These are phyloP conservation scores for Adiantum capillusveneris DNA, from an alignment of 75 land plant species.

Conservation along the genomic window DNA sequence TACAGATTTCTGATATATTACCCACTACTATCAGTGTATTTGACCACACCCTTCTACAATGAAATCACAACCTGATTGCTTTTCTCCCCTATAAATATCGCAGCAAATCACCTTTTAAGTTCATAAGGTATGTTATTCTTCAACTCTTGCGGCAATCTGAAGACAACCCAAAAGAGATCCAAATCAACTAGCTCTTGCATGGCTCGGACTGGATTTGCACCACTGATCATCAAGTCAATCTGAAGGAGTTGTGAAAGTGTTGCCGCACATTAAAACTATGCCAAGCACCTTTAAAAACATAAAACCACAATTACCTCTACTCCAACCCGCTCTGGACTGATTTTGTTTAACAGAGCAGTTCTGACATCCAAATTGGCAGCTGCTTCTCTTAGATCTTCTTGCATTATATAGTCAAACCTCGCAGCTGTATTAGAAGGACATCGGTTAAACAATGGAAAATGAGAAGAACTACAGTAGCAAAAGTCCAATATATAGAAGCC, in stretches of 20 bases:
- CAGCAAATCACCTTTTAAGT: slow-evolving; percentile 78
- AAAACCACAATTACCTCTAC: slow-evolving; percentile 50
- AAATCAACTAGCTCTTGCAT: slow-evolving; percentile 55
- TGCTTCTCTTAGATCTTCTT: slow-evolving; percentile 71
- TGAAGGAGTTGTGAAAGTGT: too few relatives aligned
- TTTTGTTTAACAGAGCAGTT: slow-evolving; percentile 62
- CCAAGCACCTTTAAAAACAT: not conserved
- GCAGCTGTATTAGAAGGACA: slow-evolving; percentile 51
- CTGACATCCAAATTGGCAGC: slow-evolving; percentile 70
- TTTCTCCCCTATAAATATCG: too few relatives aligned
- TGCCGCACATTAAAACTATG: not conserved
- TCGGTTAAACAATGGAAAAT: too few relatives aligned
- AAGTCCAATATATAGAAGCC: too few relatives aligned
- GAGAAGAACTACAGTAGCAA: too few relatives aligned
- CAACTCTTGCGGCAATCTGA: slow-evolving; percentile 40
- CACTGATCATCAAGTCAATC: slow-evolving; percentile 92
- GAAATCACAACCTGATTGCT: not conserved
- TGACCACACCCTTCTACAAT: not conserved
- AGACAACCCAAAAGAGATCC: slow-evolving; percentile 62
- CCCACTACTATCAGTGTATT: not conserved
- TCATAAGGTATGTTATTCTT: slow-evolving; percentile 33
- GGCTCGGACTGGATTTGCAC: slow-evolving; percentile 65
- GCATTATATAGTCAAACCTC: slow-evolving; percentile 69
- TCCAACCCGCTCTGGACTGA: slow-evolving; percentile 92
- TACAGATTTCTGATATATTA: too few relatives aligned